Evolutionary conservation across 2,329 filamentous ascomycete genomes (phyloP), one percentile per base, ranked within the genome.

Genomic region (Didymella keratinophila): DNA sequence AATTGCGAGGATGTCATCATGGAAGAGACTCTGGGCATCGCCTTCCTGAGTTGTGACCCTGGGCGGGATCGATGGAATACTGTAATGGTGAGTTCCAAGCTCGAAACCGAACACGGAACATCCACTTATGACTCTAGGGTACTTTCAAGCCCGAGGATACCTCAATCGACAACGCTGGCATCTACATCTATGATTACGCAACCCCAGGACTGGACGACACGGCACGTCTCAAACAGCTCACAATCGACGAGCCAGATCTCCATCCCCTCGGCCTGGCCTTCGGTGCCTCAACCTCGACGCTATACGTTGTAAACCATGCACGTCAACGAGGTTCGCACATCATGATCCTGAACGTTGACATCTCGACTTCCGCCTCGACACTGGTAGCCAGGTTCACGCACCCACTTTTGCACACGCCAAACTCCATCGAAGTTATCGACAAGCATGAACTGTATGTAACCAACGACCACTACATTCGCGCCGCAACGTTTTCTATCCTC

Each of bases 1-100:
- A 81, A 81, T 56, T 81, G 79, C 58, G 79, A 81, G 55, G 79
- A 81, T 72, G 69, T 78, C 28, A 56, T 78, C 6, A 28, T 81
- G n/a, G 72, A 76, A 36, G 72, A 77, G 30, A 47, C 16, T 21
- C 30, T 57, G 3, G 60, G 76, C 2, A 66, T 76, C n/a, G 78
- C 77, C 8, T 66, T 82, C 6, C 54, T 81, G 50, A 78, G 77
- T 57, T 82, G 80, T 62, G 78, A 81, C 57, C 69, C 75, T 0
- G 77, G 75, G 14, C 60, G 80, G 23, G 79, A 81, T 62, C 62
- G 66, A 5, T 81, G 79, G 79, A 81, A 81, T 50, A 80, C 78
- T 0, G 79, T 81, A 11, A 80, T 80, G 78, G 79, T 80, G 53
- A 56, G 72, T 57, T 4, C 5, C 4, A 14, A 23, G 56, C 41